phyloP scores from a whole-genome alignment of 371 early-diverging fungal genomes.

The Basidiobolus heterosporus region DNA sequence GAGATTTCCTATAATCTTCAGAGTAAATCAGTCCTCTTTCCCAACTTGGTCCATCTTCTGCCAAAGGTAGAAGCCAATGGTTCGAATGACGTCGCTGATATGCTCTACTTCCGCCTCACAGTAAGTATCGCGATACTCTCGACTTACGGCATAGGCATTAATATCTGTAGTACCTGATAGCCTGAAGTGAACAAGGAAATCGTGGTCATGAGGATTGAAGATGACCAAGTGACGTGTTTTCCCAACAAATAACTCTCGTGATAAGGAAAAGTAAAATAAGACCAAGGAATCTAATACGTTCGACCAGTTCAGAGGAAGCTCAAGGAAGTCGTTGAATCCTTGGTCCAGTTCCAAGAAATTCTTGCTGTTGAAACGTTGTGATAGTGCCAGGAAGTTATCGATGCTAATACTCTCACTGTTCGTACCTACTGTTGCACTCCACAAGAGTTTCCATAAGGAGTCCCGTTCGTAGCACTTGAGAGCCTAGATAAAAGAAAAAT shows the following conservation, averaged over 20 bases:
- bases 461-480: slow-evolving; percentile 19
- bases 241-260: slow-evolving; percentile 15
- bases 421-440: not conserved
- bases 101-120: no score
- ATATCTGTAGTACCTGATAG: slow-evolving; percentile 1
- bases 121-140: no score
- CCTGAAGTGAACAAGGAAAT: slow-evolving; percentile 18
- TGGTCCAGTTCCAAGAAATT: slow-evolving; percentile 18
- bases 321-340: slow-evolving; percentile 15
- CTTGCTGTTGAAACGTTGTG: slow-evolving; percentile 18
- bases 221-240: slow-evolving; percentile 16
- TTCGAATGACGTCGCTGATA: slow-evolving; percentile 2
- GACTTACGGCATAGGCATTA: no score
- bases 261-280: slow-evolving; percentile 10
- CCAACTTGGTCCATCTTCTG: slow-evolving; percentile 4
- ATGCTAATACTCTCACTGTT: not conserved
- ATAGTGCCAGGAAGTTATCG: slow-evolving; percentile 19
- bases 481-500: slow-evolving; percentile 6
- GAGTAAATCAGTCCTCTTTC: no score
- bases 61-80: slow-evolving; percentile 8
- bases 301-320: slow-evolving; percentile 16
- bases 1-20: no score
- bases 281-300: slow-evolving; percentile 14
- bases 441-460: slow-evolving; percentile 13
- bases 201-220: slow-evolving; percentile 18